Evolutionary conservation across 2,329 filamentous ascomycete genomes (phyloP).

Genomic region (Dactylellina leptospora): DNA sequence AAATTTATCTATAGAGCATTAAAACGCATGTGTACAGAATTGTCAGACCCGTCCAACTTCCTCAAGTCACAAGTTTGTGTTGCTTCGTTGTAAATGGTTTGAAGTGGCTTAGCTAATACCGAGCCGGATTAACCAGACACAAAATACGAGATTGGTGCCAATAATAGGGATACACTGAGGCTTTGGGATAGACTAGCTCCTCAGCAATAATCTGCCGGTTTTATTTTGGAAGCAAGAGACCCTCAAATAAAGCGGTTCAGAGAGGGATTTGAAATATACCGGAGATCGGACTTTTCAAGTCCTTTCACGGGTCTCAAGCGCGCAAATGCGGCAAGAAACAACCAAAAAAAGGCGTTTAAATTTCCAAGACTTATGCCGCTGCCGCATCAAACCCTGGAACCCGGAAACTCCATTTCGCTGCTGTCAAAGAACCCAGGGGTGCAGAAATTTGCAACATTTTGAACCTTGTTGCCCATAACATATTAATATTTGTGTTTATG

Average conservation of each 20-base stretch:
- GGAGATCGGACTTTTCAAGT: slow-evolving; percentile 6
- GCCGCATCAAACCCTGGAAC: slow-evolving; percentile 41
- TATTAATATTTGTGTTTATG: slow-evolving; percentile 37
- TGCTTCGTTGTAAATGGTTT: slow-evolving; percentile 48
- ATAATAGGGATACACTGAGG: slow-evolving; percentile 49
- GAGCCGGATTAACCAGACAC: slow-evolving; percentile 20
- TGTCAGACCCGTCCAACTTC: slow-evolving; percentile 13
- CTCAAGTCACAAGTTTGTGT: slow-evolving; percentile 31
- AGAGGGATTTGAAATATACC: slow-evolving; percentile 14
- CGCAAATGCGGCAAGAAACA: slow-evolving; percentile 43
- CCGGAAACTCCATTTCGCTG: slow-evolving; percentile 4
- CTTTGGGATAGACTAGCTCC: slow-evolving; percentile 24
- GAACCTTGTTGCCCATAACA: slow-evolving; percentile 6
- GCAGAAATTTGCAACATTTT: slow-evolving; percentile 23
- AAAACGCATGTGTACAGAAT: slow-evolving; percentile 7
- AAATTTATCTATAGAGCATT: slow-evolving; percentile 16
- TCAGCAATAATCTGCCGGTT: slow-evolving; percentile 30
- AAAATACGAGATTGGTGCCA: slow-evolving; percentile 50
- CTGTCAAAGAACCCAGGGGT: slow-evolving; percentile 8
- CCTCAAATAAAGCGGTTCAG: background rate
- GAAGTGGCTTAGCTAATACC: slow-evolving; percentile 52
- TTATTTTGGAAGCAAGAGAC: slow-evolving; percentile 16
- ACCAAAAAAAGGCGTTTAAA: too few relatives aligned
- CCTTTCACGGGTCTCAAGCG: background rate
- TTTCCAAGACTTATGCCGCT: slow-evolving; percentile 19